Conservation (phyloP, 2,329 filamentous ascomycete species). For the Microcera coccophila region DNA sequence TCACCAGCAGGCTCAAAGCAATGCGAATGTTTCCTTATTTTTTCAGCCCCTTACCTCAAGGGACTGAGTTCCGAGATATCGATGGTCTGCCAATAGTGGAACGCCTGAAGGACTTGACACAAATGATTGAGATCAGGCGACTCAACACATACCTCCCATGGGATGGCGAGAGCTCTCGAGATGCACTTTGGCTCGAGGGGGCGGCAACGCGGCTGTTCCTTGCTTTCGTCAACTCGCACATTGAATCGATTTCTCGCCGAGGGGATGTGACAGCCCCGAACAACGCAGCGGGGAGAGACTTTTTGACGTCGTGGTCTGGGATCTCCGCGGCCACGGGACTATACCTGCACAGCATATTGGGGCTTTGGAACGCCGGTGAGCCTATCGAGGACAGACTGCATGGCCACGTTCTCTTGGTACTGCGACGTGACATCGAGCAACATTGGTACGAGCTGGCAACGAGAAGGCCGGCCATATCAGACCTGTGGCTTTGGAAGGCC, state of each 20-base stretch:
- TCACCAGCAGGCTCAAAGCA: conserved; percentile 8
- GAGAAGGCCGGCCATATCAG: not conserved
- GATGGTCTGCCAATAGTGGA: conserved; percentile 7
- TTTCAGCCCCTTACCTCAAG: conserved; percentile 7
- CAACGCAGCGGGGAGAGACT: not conserved
- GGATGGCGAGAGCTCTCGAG: not conserved
- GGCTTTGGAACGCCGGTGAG: conserved; percentile 17
- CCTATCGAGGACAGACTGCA: conserved; percentile 12
- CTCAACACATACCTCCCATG: not conserved
- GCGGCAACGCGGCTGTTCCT: conserved; percentile 14
- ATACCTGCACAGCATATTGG: conserved; percentile 13
- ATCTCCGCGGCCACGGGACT: conserved; percentile 8
- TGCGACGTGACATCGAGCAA: conserved; percentile 11
- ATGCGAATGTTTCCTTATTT: conserved; percentile 18
- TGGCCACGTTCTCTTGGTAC: conserved; percentile 9
- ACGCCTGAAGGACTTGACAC: conserved; percentile 8
- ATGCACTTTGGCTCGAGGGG: conserved; percentile 17
- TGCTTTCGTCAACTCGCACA: conserved; percentile 12
- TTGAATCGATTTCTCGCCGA: conserved; percentile 8
- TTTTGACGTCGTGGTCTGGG: conserved; percentile 16
- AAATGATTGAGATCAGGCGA: conserved; percentile 1
- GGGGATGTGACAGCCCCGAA: not conserved
- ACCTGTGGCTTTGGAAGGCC: conserved; percentile 21
- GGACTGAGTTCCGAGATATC: conserved; percentile 7
- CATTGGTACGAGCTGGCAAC: not conserved